Evolutionary conservation across 345 rosid species (phyloP), one percentile per base, ranked within the genome.

Genomic region (Kernera saxatilis): DNA sequence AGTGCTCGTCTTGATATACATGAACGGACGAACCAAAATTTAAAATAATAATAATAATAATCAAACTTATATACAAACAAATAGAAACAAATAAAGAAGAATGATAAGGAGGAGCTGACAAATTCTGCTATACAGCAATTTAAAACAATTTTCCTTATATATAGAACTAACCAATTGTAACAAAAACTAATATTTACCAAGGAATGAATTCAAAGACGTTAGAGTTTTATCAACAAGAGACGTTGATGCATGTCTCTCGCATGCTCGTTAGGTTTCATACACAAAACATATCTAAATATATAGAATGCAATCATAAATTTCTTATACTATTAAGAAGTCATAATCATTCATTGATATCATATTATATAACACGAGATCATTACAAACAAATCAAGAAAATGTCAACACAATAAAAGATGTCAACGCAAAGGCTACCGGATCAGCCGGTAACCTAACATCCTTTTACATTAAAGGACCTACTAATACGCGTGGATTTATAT

Each of bases 191-290:
- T 51, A 35, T 23, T 39, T 26, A 25, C 25, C 23, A 39, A 36
- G 9, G 41, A 69, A 59, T 39, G 35, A 49, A n/a, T 44, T 46
- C 35, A 43, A 40, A 60, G 25, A 75, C 55, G 64, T 61, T 32
- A 51, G 26, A 44, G 19, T 35, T 19, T 30, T 37, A 45, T 9
- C 6, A 37, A 63, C 6, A 37, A 63, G 62, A 70, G 71, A 63
- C 67, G 71, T 76, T 70, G 79, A 70, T 76, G 75, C 75, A 76
- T 76, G 71, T 71, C 75, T 63, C 79, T 76, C 67, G 75, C 75
- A 70, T 55, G 66, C 71, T 70, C 75, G 48, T 76, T 56, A 45
- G 66, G 75, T 76, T 69, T 48, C 61, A 48, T 37, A 48, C 71
- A 64, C 54, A 62, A 39, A 21, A 23, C 53, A 43, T 21, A 29